Evolutionary conservation across 148 eudicot genomes (phyloP), one percentile per base, ranked within the genome.

Genomic region (Cornus controversa): DNA sequence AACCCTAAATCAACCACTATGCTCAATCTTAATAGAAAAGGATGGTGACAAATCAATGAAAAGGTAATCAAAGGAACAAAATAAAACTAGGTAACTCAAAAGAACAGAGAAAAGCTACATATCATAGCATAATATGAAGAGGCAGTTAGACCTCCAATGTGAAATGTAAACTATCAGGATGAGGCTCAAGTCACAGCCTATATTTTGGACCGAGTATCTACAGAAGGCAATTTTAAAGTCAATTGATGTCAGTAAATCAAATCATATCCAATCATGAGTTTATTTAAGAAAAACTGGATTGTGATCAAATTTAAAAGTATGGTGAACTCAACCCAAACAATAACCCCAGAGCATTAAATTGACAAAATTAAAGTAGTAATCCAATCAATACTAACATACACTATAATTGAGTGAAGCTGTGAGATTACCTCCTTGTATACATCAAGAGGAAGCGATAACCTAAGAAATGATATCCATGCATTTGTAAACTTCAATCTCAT

Each of bases 391-490:
- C 65, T 74, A 16, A 15, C 67, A 67, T 25, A 2, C 9, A 11
- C 60, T 69, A 42, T 62, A 34, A 18, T n/a, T 60, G n/a, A 68
- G 18, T 66, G 10, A 34, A 65, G 25, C 24, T 64, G 27, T 16
- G 29, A 78, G 69, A 31, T 66, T 88, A 93, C 99, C 92, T 96
- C 97, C 82, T 93, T 96, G 89, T 93, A 96, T 69, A 90, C 93
- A 69, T 93, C 93, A 84, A 96, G 88, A 68, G 99, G 93, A 72
- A 96, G 92, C 14, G 93, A 85, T 77, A 92, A 79, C 83, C 89
- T 81, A 67, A 96, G 92, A 77, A 96, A 90, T 71, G 97, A 86
- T 83, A 90, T 86, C 99, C 99, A 96, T 69, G 97, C 95, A 84
- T 87, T 90, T 28, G 92, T 84, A 70, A 91, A 93, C 86, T 91